phyloP scores from a whole-genome alignment of 2,329 filamentous ascomycete species.

The Colletotrichum shisoi region DNA sequence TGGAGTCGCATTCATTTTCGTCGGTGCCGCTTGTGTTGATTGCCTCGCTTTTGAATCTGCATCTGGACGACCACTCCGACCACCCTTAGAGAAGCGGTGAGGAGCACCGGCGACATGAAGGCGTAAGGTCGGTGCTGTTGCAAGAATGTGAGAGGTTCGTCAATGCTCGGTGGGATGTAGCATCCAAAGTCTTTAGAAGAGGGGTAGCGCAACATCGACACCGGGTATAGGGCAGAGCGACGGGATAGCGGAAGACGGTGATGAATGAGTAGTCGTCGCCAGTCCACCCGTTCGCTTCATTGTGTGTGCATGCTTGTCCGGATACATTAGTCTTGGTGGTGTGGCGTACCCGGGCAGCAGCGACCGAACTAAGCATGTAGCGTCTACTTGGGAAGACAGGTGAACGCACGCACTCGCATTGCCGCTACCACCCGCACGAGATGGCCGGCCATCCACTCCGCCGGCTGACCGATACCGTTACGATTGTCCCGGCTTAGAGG shows the following conservation, averaged over 20 bases:
- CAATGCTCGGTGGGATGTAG: constrained; percentile 12
- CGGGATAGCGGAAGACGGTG: constrained; percentile 20
- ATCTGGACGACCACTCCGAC: constrained; percentile 15
- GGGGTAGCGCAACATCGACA: constrained; percentile 42
- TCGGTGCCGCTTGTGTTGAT: constrained; percentile 2
- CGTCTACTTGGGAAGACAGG: constrained; percentile 18
- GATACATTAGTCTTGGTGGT: not conserved
- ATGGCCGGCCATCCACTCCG: constrained; percentile 35
- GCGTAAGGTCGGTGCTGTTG: constrained; percentile 17
- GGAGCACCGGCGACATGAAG: constrained; percentile 10
- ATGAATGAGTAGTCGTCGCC: constrained; percentile 18
- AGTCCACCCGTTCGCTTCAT: constrained; percentile 2
- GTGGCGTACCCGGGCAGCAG: constrained; percentile 10
- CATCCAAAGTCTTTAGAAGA: constrained; percentile 20
- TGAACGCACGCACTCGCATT: constrained; percentile 11
- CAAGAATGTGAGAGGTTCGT: constrained; percentile 24
- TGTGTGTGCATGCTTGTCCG: not conserved
- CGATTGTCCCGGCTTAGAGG: constrained; percentile 6
- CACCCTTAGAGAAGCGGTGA: constrained; percentile 30
- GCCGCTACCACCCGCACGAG: constrained; percentile 34
- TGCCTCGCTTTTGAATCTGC: not conserved
- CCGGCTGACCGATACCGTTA: constrained; percentile 33
- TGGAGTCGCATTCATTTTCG: constrained; percentile 18
- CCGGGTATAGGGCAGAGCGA: constrained; percentile 20
- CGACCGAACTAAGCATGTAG: constrained; percentile 22